A percentile compares a stretch with the other conserved stretches of the same genome.
Evolutionary conservation across 148 eudicot species (phyloP).

Genomic region (Heliosperma pusillum): DNA sequence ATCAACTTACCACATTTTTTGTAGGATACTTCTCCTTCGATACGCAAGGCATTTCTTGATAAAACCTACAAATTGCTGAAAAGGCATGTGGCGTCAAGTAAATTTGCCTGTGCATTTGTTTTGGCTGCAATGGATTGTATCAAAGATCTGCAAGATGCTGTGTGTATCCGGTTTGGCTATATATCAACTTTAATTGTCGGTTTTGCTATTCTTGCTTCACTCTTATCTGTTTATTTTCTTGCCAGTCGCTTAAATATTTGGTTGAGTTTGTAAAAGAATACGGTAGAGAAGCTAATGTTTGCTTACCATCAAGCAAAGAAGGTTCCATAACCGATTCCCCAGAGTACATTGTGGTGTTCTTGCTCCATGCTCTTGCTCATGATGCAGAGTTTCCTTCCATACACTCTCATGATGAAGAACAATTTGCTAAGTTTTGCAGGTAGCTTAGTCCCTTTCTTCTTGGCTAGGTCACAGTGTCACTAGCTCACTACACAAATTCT

Average conservation of each 20-base stretch:
- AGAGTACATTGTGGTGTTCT: slow-evolving; percentile 66
- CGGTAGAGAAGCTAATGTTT: slow-evolving; percentile 33
- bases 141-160: slow-evolving; percentile 56
- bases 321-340: slow-evolving; percentile 47
- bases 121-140: slow-evolving; percentile 56
- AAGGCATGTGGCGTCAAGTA: slow-evolving; percentile 50
- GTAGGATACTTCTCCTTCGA: slow-evolving; percentile 57
- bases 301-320: slow-evolving; percentile 30
- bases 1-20: slow-evolving; percentile 11
- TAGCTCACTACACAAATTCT: slow-evolving; percentile 1
- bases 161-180: slow-evolving; percentile 27
- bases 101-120: slow-evolving; percentile 82
- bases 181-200: neutral
- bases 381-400: slow-evolving; percentile 54
- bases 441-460: slow-evolving; percentile 15
- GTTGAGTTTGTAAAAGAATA: slow-evolving; percentile 54
- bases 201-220: slow-evolving; percentile 7
- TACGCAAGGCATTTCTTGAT: slow-evolving; percentile 53
- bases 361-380: slow-evolving; percentile 90
- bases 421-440: slow-evolving; percentile 57
- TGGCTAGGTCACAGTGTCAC: neutral
- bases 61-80: slow-evolving; percentile 70
- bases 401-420: slow-evolving; percentile 50
- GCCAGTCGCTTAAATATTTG: slow-evolving; percentile 60
- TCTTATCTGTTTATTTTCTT: slow-evolving; percentile 27